Base-by-base conservation (phyloP, 2,329 filamentous ascomycete genomes). In the Decorospora gaudefroyi region DNA sequence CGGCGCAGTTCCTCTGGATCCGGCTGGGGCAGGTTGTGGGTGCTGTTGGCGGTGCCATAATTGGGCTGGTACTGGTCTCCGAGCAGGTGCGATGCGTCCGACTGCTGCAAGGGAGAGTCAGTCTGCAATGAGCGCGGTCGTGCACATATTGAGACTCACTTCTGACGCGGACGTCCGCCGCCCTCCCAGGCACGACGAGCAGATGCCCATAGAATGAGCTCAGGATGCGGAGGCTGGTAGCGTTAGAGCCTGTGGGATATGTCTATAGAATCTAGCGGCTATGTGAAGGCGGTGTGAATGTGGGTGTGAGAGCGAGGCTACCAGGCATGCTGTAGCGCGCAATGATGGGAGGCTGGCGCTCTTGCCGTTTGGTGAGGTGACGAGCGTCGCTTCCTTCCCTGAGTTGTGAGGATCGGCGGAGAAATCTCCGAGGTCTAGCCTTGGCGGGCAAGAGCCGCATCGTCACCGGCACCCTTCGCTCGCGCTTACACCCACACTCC, bases 1-100 rank as follows among this genome's bases (percentile, higher is more conserved):
- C 73, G 69, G 46, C 71, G 65, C 39, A 77, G 65, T 61, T 77
- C 75, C 55, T 77, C 75, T 39, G 74, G 74, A 55, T 78, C 75
- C 22, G 71, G 72, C 58, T 73, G 72, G 44, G 69, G 64, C 28
- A 64, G 61, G 46, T 63, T 63, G 43, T 67, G 69, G 16, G 62
- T 50, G 47, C 61, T 66, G 44, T 54, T 62, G 46, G 70, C 60
- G 39, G 70, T 70, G 56, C 76, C 75, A 55, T 78, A 78, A 31
- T 74, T 69, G 25, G 67, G 68, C 61, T 72, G 64, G 65, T 70
- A 71, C 37, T 71, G 62, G 52, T 74, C 71, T 41, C 69, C 70
- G 33, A 78, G 70, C 30, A 78, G 71, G 47, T 74, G 72, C 40
- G 74, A 74, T 46, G 67, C 70, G 60, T 76, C 73, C 34, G 73